A percentile compares a stretch with the other conserved stretches of the same genome.
Evolutionary conservation across 371 early-diverging fungal species (phyloP).

Genomic region (Lichtheimia corymbifera): DNA sequence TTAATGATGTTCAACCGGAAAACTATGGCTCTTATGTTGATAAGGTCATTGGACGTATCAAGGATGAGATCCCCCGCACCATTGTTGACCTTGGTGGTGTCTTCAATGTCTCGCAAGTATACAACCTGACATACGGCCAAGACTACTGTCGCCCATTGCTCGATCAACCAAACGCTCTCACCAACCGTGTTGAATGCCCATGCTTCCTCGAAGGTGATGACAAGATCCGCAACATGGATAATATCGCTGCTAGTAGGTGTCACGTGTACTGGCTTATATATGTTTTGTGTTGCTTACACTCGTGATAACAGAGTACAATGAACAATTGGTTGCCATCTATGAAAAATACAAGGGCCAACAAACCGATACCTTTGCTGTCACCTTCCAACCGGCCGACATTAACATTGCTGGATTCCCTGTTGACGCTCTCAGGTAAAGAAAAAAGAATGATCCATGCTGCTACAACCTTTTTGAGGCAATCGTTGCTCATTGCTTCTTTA

Average conservation of each 20-base stretch:
- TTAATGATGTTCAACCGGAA: slow-evolving; percentile 11
- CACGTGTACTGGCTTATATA: background rate
- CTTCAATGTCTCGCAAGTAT: slow-evolving; percentile 18
- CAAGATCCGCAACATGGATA: slow-evolving; percentile 5
- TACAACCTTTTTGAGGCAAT: background rate
- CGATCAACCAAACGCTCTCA: slow-evolving; percentile 2
- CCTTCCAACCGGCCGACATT: slow-evolving; percentile 8
- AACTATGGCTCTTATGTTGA: slow-evolving; percentile 13
- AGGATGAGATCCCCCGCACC: slow-evolving; percentile 10
- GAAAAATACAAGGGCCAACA: slow-evolving; percentile 12
- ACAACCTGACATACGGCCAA: slow-evolving; percentile 10
- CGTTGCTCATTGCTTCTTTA: background rate
- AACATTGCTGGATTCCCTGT: slow-evolving; percentile 12
- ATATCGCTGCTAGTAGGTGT: background rate
- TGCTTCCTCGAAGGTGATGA: slow-evolving; percentile 11
- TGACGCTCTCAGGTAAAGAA: slow-evolving; percentile 11
- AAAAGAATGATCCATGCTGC: background rate
- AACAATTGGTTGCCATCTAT: slow-evolving; percentile 3
- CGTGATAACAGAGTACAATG: slow-evolving; percentile 9
- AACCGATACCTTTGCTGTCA: slow-evolving; percentile 11
- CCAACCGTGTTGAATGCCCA: slow-evolving; percentile 15
- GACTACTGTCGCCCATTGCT: slow-evolving; percentile 11
- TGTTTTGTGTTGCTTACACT: too few relatives aligned
- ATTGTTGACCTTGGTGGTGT: slow-evolving; percentile 17
- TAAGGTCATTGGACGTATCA: slow-evolving; percentile 11